Evolutionary conservation across 441 rosid species (phyloP), one percentile per base, ranked within the genome.

Genomic region (Populus hybrid): DNA sequence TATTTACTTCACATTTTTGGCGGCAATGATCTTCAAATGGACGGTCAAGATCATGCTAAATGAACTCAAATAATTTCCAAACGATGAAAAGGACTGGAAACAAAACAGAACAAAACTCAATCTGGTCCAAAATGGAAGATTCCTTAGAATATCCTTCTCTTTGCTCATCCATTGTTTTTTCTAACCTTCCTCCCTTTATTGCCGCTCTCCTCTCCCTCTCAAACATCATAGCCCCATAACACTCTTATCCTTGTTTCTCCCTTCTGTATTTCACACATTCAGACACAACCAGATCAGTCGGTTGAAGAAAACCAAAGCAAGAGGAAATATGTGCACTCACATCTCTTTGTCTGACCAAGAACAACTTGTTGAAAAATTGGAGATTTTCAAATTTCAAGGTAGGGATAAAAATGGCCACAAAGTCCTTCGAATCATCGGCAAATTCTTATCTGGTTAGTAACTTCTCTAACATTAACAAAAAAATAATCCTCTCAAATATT

Each of bases 361-460:
- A 8, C 85, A 79, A 2, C 87, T 89, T 28, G 79, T 92, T 38
- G 91, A 89, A 42, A 91, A 86, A 81, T 88, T 89, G 67, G 83
- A 84, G 40, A 82, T 86, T 81, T 91, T 92, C 82, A 90, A 87
- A 86, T 86, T 89, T 85, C 85, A 84, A 30, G 97, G 97, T 50
- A 82, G 83, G 78, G 95, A 92, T 75, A 91, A 85, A 81, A 88
- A 81, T 9, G 94, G 95, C 81, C 87, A 81, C 79, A 90, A 84
- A 81, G 79, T 92, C 76, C 92, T 92, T 73, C 89, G 88, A 23
- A 76, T 92, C 4, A 80, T 84, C 74, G 94, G 92, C 0, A 91
- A 91, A 75, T 86, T 79, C 84, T 91, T 91, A 69, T 87, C 94
- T 70, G 91, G 97, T 92, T 19, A 5, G 14, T 57, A 7, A 14